Evolutionary conservation across 495 filamentous ascomycete species (phyloP).

Genomic region (Parachaetomium inaequale): DNA sequence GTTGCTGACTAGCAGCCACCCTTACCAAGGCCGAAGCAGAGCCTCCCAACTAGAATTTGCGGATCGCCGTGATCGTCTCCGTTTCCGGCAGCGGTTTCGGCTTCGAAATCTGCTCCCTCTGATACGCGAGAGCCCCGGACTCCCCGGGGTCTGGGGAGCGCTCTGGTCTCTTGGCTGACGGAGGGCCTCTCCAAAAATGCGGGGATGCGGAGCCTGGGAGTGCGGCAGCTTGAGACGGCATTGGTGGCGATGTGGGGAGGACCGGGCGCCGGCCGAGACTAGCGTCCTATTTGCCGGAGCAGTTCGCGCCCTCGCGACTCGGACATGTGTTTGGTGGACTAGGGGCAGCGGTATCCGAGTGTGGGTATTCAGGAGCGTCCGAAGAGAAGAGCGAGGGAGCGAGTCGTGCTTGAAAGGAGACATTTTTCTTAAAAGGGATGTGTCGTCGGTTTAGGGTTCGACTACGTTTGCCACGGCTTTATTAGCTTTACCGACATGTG

Average conservation of each 20-base stretch:
- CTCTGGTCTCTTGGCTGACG: slow-evolving; percentile 22
- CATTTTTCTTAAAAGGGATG: background rate
- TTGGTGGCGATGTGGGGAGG: slow-evolving; percentile 3
- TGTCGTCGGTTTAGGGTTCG: background rate
- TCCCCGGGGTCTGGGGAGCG: background rate
- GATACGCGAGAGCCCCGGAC: slow-evolving; percentile 14
- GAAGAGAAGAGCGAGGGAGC: slow-evolving; percentile 5
- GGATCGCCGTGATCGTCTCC: background rate
- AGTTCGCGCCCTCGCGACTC: slow-evolving; percentile 26
- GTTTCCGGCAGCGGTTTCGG: slow-evolving; percentile 12
- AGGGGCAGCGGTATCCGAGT: slow-evolving; percentile 7
- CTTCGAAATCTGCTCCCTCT: slow-evolving; percentile 8
- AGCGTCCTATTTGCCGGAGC: background rate
- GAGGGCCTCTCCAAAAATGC: slow-evolving; percentile 9
- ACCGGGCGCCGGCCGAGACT: slow-evolving; percentile 1
- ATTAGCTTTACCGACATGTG: background rate
- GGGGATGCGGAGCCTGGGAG: slow-evolving; percentile 14
- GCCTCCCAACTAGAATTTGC: background rate
- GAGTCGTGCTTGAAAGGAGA: background rate
- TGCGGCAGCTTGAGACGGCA: slow-evolving; percentile 20
- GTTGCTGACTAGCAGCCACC: background rate
- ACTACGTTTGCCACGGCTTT: background rate
- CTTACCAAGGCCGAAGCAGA: background rate
- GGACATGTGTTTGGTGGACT: background rate
- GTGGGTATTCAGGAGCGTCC: background rate